Conservation (phyloP, 2,329 filamentous ascomycete genomes). For the Tolypocladium capitatum region DNA sequence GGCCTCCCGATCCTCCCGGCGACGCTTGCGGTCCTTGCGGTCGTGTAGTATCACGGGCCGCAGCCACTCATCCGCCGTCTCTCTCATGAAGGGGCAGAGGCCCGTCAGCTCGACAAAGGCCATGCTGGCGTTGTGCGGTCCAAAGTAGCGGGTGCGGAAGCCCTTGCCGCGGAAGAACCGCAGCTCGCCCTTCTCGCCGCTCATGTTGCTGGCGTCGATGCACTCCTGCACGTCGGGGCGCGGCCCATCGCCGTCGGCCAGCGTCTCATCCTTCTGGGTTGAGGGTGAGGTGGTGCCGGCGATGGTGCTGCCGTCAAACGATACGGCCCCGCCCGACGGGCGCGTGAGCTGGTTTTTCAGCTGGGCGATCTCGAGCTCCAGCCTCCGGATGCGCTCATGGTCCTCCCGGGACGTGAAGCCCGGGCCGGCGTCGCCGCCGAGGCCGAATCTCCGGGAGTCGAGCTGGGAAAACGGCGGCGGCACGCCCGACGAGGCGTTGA, state of each 20-base stretch:
- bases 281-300: constrained; percentile 29
- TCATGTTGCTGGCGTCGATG: constrained; percentile 25
- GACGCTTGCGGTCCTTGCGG: constrained; percentile 41
- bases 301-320: constrained; percentile 39
- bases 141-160: constrained; percentile 47
- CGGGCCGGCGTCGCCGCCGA: constrained; percentile 14
- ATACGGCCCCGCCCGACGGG: constrained; percentile 21
- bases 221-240: constrained; percentile 25
- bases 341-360: constrained; percentile 38
- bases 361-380: constrained; percentile 46
- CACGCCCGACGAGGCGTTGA: constrained; percentile 32
- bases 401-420: constrained; percentile 28
- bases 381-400: constrained; percentile 43
- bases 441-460: constrained; percentile 24
- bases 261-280: constrained; percentile 28
- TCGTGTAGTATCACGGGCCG: constrained; percentile 42
- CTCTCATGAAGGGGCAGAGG: constrained; percentile 47
- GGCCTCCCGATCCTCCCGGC: constrained; percentile 38
- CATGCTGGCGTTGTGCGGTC: constrained; percentile 47
- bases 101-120: constrained; percentile 46
- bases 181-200: constrained; percentile 36
- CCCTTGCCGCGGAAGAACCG: constrained; percentile 45
- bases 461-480: constrained; percentile 28
- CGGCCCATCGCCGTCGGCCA: constrained; percentile 17
- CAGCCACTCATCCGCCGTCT: constrained; percentile 49